Evolutionary conservation across 495 filamentous ascomycete genomes (phyloP).

Genomic region (Trichoderma gamsii): DNA sequence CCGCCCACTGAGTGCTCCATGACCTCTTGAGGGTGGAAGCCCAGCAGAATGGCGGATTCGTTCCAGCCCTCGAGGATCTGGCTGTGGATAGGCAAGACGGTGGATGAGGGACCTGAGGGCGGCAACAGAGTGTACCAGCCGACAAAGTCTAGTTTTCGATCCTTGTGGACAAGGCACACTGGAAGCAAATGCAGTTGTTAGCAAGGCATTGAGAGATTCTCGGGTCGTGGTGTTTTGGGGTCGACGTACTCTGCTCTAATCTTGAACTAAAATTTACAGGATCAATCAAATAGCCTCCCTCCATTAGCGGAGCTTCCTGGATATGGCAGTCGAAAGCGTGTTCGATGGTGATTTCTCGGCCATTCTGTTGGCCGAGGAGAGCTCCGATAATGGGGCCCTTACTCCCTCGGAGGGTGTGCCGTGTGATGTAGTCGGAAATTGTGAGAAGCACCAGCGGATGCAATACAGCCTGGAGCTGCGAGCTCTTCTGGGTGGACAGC

Average conservation of each 20-base stretch:
- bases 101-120: conserved; percentile 59
- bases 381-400: conserved; percentile 76
- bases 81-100: conserved; percentile 66
- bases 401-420: conserved; percentile 72
- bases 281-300: conserved; percentile 51
- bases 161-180: conserved; percentile 76
- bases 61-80: conserved; percentile 68
- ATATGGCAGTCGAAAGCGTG: conserved; percentile 81
- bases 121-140: conserved; percentile 91
- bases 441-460: conserved; percentile 94
- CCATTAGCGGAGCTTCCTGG: conserved; percentile 33
- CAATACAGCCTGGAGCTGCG: conserved; percentile 75
- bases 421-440: conserved; percentile 92
- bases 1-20: conserved; percentile 53
- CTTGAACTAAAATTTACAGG: conserved; percentile 70
- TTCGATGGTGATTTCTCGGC: conserved; percentile 83
- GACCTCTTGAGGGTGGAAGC: conserved; percentile 66
- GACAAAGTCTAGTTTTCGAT: conserved; percentile 75
- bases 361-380: conserved; percentile 83
- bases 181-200: conserved; percentile 17
- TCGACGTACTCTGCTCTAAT: conserved; percentile 69
- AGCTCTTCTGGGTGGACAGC: conserved; percentile 48
- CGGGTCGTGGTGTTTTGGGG: neutral
- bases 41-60: conserved; percentile 80
- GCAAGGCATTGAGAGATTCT: neutral